Percentiles rank a stretch among this genome's conserved stretches.
Evolutionary conservation across 1,284 basidiomycete species (phyloP).

Genomic region (Phlebopus sp.): DNA sequence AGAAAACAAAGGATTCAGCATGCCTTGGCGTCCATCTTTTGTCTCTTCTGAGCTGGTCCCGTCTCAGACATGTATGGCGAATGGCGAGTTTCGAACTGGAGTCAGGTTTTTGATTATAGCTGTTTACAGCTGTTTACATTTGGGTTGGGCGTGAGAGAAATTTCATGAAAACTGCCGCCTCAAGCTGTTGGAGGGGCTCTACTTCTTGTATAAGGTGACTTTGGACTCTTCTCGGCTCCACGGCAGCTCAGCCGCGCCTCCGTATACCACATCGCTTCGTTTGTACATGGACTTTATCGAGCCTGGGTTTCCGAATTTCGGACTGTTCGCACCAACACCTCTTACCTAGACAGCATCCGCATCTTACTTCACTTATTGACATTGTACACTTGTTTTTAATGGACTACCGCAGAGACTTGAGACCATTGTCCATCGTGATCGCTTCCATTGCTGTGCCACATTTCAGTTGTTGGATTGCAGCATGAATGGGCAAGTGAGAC

Average conservation of each 20-base stretch:
- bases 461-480: too few relatives aligned
- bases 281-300: slow-evolving; percentile 11
- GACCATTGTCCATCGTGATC: too few relatives aligned
- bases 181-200: slow-evolving; percentile 50
- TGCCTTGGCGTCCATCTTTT: slow-evolving; percentile 47
- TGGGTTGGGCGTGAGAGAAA: too few relatives aligned
- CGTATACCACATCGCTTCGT: slow-evolving; percentile 5
- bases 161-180: too few relatives aligned
- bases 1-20: neutral
- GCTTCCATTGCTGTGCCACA: too few relatives aligned
- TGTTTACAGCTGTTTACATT: too few relatives aligned
- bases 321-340: slow-evolving; percentile 22
- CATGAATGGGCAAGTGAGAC: too few relatives aligned
- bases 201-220: slow-evolving; percentile 38
- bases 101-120: slow-evolving; percentile 5
- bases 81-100: too few relatives aligned
- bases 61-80: slow-evolving; percentile 38
- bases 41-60: slow-evolving; percentile 42
- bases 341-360: slow-evolving; percentile 18
- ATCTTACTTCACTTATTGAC: slow-evolving; percentile 26
- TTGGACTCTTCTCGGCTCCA: slow-evolving; percentile 2
- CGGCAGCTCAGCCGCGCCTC: too few relatives aligned
- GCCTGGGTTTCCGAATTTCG: slow-evolving; percentile 7
- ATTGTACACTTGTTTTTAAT: slow-evolving; percentile 21
- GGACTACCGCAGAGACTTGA: slow-evolving; percentile 18